phyloP scores from a whole-genome alignment of 805 yeast species.

The Hanseniaspora singularis region DNA sequence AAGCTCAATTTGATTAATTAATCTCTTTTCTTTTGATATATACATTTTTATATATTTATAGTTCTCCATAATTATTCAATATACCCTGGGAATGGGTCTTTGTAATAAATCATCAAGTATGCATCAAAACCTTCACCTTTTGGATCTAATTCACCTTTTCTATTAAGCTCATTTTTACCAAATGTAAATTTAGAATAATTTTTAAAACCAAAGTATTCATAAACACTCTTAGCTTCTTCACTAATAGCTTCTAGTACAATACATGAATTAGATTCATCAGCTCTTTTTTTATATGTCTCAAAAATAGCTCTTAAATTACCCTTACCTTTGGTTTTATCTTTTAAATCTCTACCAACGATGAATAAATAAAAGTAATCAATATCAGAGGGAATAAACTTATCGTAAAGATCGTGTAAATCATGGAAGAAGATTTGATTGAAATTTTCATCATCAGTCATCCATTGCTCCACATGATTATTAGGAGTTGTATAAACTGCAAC shows the following conservation, averaged over 20 bases:
- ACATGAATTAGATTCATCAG: conserved; percentile 14
- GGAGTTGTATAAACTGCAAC: conserved; percentile 17
- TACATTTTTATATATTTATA: neutral
- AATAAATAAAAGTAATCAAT: conserved; percentile 15
- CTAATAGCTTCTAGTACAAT: conserved; percentile 17
- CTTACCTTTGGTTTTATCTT: conserved; percentile 14
- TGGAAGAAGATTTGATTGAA: conserved; percentile 15
- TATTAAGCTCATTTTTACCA: conserved; percentile 15
- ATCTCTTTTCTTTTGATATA: no score
- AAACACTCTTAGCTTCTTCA: conserved; percentile 17
- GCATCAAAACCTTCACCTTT: conserved; percentile 28
- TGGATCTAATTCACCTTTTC: conserved; percentile 19
- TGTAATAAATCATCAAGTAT: conserved; percentile 28
- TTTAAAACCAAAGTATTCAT: conserved; percentile 13
- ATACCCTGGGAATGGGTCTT: conserved; percentile 18
- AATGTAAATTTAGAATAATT: conserved; percentile 8
- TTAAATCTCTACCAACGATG: conserved; percentile 16
- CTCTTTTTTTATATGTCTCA: conserved; percentile 14
- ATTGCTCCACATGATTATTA: conserved; percentile 14
- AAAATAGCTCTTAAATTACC: conserved; percentile 17
- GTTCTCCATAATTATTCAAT: no score
- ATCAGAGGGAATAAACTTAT: conserved; percentile 22
- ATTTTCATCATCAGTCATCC: conserved; percentile 15
- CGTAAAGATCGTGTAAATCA: conserved; percentile 19
- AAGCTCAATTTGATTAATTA: no score